Percentiles rank a stretch among this genome's conserved stretches.
Conservation (phyloP, 1,284 basidiomycete species). For the Ceratobasidium papillatum region DNA sequence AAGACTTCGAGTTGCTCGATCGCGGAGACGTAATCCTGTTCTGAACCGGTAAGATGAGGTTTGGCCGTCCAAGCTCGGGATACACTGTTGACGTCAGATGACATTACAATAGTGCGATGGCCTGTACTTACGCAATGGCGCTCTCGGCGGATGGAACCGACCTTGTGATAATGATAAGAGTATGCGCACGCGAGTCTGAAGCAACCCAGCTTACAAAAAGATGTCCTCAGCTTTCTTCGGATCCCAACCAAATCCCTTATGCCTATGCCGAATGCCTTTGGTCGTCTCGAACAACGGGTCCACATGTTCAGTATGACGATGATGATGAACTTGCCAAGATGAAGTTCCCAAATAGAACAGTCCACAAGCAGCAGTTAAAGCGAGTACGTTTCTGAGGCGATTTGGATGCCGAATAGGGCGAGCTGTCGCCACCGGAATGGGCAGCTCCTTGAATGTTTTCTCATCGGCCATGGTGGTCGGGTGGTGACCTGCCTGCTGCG, state of each 20-base stretch:
- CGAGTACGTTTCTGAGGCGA: conserved; percentile 21
- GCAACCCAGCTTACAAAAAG: conserved; percentile 48
- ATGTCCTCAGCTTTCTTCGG: conserved; percentile 44
- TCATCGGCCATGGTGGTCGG: conserved; percentile 28
- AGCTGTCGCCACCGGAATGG: conserved; percentile 12
- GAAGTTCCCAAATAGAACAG: conserved; percentile 24
- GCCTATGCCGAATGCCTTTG: conserved; percentile 12
- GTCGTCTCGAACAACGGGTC: conserved; percentile 15
- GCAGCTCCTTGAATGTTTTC: conserved; percentile 29
- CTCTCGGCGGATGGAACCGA: conserved; percentile 66
- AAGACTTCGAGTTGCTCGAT: conserved; percentile 69
- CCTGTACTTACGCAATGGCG: conserved; percentile 53
- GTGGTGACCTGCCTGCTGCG: background rate
- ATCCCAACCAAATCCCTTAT: conserved; percentile 41
- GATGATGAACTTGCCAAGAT: conserved; percentile 5
- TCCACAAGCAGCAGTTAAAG: conserved; percentile 26
- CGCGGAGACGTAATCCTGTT: conserved; percentile 71
- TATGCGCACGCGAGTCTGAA: background rate
- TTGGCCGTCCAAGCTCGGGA: conserved; percentile 65
- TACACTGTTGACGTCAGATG: conserved; percentile 55
- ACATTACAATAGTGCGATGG: background rate
- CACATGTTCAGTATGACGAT: background rate
- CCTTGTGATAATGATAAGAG: conserved; percentile 51
- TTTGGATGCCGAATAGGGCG: background rate
- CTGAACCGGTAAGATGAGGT: conserved; percentile 76